These are phyloP conservation scores for Colletotrichum endophyticum DNA, from an alignment of 2,329 filamentous ascomycete species.

Conservation along the genomic window DNA sequence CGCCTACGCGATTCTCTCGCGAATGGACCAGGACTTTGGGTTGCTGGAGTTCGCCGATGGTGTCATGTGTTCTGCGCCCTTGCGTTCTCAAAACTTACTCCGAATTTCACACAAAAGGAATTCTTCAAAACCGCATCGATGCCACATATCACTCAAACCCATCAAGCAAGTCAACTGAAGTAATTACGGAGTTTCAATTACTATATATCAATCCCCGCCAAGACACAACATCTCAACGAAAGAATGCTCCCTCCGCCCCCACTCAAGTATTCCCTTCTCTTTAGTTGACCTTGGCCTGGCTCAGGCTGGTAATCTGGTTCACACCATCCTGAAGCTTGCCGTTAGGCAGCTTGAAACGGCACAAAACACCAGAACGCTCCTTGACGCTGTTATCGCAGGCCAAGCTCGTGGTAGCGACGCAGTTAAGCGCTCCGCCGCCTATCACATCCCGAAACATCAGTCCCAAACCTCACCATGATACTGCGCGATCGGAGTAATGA, in stretches of 20 bases:
- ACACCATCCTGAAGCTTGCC: constrained; percentile 31
- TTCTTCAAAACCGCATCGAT: too few species aligned
- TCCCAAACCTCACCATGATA: not conserved
- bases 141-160: too few species aligned
- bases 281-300: constrained; percentile 30
- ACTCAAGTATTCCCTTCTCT: not conserved
- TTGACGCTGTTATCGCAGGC: constrained; percentile 27
- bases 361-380: constrained; percentile 31
- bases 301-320: constrained; percentile 25
- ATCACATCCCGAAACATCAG: not conserved
- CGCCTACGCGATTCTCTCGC: not conserved
- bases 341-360: constrained; percentile 26
- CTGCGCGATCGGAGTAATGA: not conserved
- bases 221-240: not conserved
- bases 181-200: not conserved
- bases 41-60: not conserved
- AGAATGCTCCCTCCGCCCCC: not conserved
- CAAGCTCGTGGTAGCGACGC: constrained; percentile 28
- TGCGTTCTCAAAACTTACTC: not conserved
- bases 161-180: not conserved
- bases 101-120: too few species aligned
- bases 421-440: constrained; percentile 30
- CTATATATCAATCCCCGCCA: not conserved
- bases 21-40: not conserved
- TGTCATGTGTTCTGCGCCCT: fast-evolving